Evolutionary conservation across 345 rosid species (phyloP).

Genomic region (Carallia pectinifolia): DNA sequence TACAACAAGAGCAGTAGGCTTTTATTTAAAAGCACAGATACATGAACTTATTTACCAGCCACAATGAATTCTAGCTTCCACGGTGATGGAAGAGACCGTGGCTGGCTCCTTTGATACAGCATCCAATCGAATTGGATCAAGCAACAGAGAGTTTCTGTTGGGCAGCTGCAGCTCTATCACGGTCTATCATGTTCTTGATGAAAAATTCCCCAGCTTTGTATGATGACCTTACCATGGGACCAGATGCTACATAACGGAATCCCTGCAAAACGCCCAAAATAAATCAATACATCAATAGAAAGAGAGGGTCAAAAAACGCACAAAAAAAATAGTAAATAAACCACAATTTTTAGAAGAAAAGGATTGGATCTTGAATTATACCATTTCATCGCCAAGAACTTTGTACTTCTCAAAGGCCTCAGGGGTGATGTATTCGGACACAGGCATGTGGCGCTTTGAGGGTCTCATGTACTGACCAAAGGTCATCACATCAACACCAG

Average conservation of each 20-base stretch:
- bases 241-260: slow-evolving; percentile 95
- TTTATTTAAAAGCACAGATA: too few relatives aligned
- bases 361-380: slow-evolving; percentile 19
- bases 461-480: slow-evolving; percentile 99
- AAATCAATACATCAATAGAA: neutral
- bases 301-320: neutral
- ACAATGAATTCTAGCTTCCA: too few relatives aligned
- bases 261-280: slow-evolving; percentile 46
- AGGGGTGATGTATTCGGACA: slow-evolving; percentile 89
- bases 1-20: too few relatives aligned
- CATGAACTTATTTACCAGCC: too few relatives aligned
- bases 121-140: too few relatives aligned
- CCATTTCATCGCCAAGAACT: slow-evolving; percentile 93
- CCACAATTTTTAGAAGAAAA: neutral
- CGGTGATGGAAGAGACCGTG: too few relatives aligned
- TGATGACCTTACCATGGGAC: slow-evolving; percentile 99
- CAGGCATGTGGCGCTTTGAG: slow-evolving; percentile 95
- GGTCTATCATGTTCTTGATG: slow-evolving; percentile 94
- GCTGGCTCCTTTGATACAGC: too few relatives aligned
- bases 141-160: too few relatives aligned
- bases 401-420: slow-evolving; percentile 89
- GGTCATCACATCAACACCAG: slow-evolving; percentile 99
- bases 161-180: slow-evolving; percentile 57
- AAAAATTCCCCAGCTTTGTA: slow-evolving; percentile 99
- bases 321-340: neutral